A percentile compares a stretch with the other conserved stretches of the same genome.
phyloP scores from a whole-genome alignment of 2,329 filamentous ascomycete species.

The Fusarium sp. region DNA sequence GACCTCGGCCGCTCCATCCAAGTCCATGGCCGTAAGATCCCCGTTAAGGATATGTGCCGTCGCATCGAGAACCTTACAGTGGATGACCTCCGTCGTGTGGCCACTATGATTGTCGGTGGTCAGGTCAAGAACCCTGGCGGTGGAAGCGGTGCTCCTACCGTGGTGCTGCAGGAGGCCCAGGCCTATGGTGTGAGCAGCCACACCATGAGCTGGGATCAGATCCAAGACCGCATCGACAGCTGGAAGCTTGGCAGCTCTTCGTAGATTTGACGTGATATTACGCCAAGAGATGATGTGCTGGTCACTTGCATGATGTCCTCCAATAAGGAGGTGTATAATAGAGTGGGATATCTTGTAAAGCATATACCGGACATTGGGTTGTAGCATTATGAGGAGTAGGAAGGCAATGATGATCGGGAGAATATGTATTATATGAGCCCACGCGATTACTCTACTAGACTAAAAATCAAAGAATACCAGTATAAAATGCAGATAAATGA shows the following conservation, averaged over 20 bases:
- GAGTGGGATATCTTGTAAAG: slow-evolving; percentile 26
- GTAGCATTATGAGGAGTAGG: slow-evolving; percentile 31
- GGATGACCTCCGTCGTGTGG: slow-evolving; percentile 83
- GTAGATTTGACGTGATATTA: slow-evolving; percentile 13
- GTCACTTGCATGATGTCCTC: slow-evolving; percentile 3
- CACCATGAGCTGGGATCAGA: slow-evolving; percentile 84
- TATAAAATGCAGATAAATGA: slow-evolving; percentile 3
- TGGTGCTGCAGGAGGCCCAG: slow-evolving; percentile 93
- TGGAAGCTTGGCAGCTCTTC: slow-evolving; percentile 80
- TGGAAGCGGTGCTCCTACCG: slow-evolving; percentile 90
- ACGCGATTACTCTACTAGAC: slow-evolving; percentile 38
- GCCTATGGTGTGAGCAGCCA: slow-evolving; percentile 75
- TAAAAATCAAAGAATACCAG: slow-evolving; percentile 29
- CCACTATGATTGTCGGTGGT: slow-evolving; percentile 81
- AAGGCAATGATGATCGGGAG: slow-evolving; percentile 18
- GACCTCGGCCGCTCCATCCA: slow-evolving; percentile 95
- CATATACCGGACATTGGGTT: slow-evolving; percentile 34
- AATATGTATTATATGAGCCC: slow-evolving; percentile 38
- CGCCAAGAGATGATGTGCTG: not conserved
- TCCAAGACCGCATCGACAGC: slow-evolving; percentile 84
- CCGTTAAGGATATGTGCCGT: slow-evolving; percentile 91
- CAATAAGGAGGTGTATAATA: slow-evolving; percentile 43
- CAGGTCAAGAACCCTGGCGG: slow-evolving; percentile 77
- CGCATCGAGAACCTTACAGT: slow-evolving; percentile 87
- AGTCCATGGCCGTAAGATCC: slow-evolving; percentile 93